These are phyloP conservation scores for Gentiana macrophylla DNA, from an alignment of 257 asterid species.

Conservation along the genomic window DNA sequence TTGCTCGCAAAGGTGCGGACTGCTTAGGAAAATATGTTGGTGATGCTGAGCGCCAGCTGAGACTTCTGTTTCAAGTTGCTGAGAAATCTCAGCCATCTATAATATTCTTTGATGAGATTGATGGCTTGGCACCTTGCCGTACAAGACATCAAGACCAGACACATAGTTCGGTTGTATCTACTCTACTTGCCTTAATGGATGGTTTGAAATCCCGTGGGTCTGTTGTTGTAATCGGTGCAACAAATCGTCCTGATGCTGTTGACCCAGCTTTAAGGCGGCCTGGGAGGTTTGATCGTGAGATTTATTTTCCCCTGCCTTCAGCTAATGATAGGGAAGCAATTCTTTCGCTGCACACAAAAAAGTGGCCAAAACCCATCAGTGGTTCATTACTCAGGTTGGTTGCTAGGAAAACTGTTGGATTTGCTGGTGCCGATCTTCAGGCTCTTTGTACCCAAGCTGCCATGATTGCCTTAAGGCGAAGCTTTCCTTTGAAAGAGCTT, in stretches of 20 bases:
- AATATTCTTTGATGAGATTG: conserved; percentile 96
- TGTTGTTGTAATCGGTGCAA: conserved; percentile 95
- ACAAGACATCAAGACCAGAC: conserved; percentile 92
- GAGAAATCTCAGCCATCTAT: conserved; percentile 99
- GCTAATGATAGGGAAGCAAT: conserved; percentile 84
- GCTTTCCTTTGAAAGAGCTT: conserved; percentile 75
- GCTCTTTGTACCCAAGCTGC: conserved; percentile 98
- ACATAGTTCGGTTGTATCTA: conserved; percentile 97
- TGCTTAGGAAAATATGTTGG: conserved; percentile 99
- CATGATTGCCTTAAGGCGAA: conserved; percentile 67
- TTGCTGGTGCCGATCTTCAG: conserved; percentile 99
- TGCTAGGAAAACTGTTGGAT: conserved; percentile 80
- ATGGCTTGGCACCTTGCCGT: conserved; percentile 98
- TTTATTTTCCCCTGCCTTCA: conserved; percentile 91
- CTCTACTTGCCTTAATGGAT: conserved; percentile 96
- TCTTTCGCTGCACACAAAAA: conserved; percentile 75
- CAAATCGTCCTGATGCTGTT: conserved; percentile 96
- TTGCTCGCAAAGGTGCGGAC: conserved; percentile 99
- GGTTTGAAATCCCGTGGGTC: conserved; percentile 97
- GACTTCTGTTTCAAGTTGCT: conserved; percentile 94
- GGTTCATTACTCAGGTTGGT: conserved; percentile 83
- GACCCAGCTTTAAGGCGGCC: conserved; percentile 99
- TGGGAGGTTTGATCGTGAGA: conserved; percentile 96
- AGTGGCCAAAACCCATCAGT: conserved; percentile 85
- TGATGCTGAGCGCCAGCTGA: conserved; percentile 95